Evolutionary conservation across 257 asterid genomes (phyloP).

Genomic region (Orobanche coerulescens): DNA sequence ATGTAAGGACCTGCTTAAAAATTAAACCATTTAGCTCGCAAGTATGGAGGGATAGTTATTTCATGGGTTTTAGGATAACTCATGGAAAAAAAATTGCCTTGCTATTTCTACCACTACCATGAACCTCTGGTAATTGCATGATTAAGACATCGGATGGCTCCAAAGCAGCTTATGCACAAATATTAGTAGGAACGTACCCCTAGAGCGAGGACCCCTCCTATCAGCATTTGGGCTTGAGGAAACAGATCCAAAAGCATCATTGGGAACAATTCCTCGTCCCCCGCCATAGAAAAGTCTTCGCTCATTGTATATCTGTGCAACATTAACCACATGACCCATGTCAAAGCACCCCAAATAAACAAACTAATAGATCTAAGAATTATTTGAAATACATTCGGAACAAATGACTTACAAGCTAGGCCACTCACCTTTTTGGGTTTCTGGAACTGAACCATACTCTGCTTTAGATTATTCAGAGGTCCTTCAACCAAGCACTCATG

Average conservation of each 20-base stretch:
- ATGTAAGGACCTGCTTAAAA: conserved; percentile 61
- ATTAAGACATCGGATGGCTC: neutral
- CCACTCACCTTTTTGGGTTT: conserved; percentile 83
- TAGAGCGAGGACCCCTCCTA: conserved; percentile 71
- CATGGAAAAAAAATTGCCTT: neutral
- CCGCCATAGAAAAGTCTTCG: conserved; percentile 87
- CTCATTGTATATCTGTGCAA: conserved; percentile 74
- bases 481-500: conserved; percentile 99
- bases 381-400: conserved; percentile 4
- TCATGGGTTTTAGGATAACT: neutral
- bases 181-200: conserved; percentile 47
- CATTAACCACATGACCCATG: conserved; percentile 25
- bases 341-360: conserved; percentile 16
- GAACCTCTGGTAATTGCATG: neutral
- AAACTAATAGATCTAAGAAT: neutral
- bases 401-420: neutral
- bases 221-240: conserved; percentile 54
- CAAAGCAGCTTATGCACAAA: neutral
- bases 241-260: conserved; percentile 63
- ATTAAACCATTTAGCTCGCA: conserved; percentile 15
- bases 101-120: neutral
- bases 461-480: conserved; percentile 90
- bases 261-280: conserved; percentile 73
- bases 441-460: conserved; percentile 99
- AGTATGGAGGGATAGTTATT: neutral